Conservation (phyloP, 106 monocot genomes). For the Ottelia alismoides region DNA sequence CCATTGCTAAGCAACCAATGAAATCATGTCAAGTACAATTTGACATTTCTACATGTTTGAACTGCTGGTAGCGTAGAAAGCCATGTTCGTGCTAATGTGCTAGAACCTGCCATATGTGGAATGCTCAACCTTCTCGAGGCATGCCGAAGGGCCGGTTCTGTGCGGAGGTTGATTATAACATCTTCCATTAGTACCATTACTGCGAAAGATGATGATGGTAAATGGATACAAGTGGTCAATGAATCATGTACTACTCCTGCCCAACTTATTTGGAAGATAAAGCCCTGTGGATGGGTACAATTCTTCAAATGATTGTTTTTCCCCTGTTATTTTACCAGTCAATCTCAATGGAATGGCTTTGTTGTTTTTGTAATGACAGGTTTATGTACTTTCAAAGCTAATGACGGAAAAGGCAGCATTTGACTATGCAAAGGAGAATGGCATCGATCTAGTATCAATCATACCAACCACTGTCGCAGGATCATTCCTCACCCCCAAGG, state of each 20-base stretch:
- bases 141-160: slow-evolving; percentile 20
- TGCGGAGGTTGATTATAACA: slow-evolving; percentile 46
- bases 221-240: slow-evolving; percentile 29
- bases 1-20: too few relatives aligned
- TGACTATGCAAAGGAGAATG: slow-evolving; percentile 40
- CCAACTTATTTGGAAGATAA: slow-evolving; percentile 24
- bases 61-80: slow-evolving; percentile 13
- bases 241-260: slow-evolving; percentile 25
- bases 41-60: neutral
- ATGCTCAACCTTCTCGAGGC: slow-evolving; percentile 37
- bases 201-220: slow-evolving; percentile 18
- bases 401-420: slow-evolving; percentile 50
- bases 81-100: slow-evolving; percentile 21
- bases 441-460: slow-evolving; percentile 44
- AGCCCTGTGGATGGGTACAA: slow-evolving; percentile 45
- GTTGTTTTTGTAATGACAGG: slow-evolving; percentile 17
- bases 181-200: slow-evolving; percentile 71
- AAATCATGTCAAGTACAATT: too few relatives aligned
- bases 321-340: neutral
- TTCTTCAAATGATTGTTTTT: neutral
- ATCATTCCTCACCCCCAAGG: slow-evolving; percentile 38
- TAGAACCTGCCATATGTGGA: slow-evolving; percentile 36
- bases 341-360: neutral
- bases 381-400: slow-evolving; percentile 51
- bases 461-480: slow-evolving; percentile 54